Conservation (phyloP, 768 basidiomycete genomes). For the Leucogyrophana mollusca region DNA sequence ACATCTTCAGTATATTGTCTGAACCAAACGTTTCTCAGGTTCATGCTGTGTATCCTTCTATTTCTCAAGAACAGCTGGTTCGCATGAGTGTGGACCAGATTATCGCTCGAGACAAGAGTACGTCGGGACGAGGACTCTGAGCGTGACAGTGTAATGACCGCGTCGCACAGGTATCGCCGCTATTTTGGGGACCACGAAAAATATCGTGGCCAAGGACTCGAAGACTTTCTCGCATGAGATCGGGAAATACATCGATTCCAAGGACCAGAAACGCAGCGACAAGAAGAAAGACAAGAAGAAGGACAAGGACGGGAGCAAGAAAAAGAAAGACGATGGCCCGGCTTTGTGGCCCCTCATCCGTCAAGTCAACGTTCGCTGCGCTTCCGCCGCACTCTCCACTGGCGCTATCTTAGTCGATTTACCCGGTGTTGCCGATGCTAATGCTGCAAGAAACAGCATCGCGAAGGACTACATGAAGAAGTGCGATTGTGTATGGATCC, state of each 20-base stretch:
- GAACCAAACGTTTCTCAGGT: constrained; percentile 39
- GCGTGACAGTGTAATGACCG: not conserved
- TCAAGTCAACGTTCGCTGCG: constrained; percentile 59
- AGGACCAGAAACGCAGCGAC: constrained; percentile 50
- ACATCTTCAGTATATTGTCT: not conserved
- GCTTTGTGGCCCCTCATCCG: constrained; percentile 65
- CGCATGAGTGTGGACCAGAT: constrained; percentile 52
- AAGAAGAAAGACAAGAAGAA: constrained; percentile 44
- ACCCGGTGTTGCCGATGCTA: constrained; percentile 66
- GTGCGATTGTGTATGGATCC: constrained; percentile 61
- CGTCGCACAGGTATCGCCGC: constrained; percentile 36
- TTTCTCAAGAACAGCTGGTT: constrained; percentile 46
- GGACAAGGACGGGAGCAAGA: constrained; percentile 29
- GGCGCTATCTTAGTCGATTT: constrained; percentile 66
- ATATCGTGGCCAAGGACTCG: constrained; percentile 48
- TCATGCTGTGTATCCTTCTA: constrained; percentile 58
- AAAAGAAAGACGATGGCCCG: constrained; percentile 30
- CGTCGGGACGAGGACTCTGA: constrained; percentile 17
- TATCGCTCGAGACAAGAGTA: constrained; percentile 45
- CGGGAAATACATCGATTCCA: constrained; percentile 63
- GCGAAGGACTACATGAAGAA: constrained; percentile 70
- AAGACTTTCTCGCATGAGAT: constrained; percentile 54
- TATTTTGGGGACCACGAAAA: constrained; percentile 53
- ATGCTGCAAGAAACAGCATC: constrained; percentile 60
- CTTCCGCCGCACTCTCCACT: constrained; percentile 48